Percentiles rank a stretch among this genome's conserved stretches.
These are phyloP conservation scores for Pelargonium cotyledonis DNA, from an alignment of 441 rosid genomes.

Conservation along the genomic window DNA sequence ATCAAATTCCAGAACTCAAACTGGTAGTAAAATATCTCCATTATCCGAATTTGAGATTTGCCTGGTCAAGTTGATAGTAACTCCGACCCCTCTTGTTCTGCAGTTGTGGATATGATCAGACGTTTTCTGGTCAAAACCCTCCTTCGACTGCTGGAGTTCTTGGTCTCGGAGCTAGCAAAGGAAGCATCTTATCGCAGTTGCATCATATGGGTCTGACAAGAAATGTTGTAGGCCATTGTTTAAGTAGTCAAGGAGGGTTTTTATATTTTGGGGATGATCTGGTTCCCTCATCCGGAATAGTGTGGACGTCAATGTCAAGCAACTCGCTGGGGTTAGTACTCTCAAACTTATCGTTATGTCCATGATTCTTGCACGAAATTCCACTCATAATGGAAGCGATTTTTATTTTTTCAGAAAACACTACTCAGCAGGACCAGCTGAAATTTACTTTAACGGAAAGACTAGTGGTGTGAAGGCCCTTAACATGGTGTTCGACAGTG, in stretches of 20 bases:
- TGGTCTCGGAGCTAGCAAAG: slow-evolving; percentile 57
- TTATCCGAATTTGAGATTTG: no score
- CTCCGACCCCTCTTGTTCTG: slow-evolving; percentile 5
- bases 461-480: slow-evolving; percentile 44
- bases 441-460: slow-evolving; percentile 36
- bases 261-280: slow-evolving; percentile 52
- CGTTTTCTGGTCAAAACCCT: slow-evolving; percentile 27
- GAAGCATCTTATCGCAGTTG: slow-evolving; percentile 46
- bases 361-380: neutral
- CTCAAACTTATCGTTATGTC: neutral
- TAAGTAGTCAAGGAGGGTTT: slow-evolving; percentile 53
- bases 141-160: slow-evolving; percentile 55
- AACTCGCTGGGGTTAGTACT: slow-evolving; percentile 30
- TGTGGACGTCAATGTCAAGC: slow-evolving; percentile 42
- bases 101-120: slow-evolving; percentile 53
- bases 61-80: no score
- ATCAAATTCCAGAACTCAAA: no score
- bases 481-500: slow-evolving; percentile 48
- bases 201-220: slow-evolving; percentile 27
- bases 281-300: slow-evolving; percentile 39
- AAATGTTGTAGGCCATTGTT: slow-evolving; percentile 52
- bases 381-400: slow-evolving; percentile 1
- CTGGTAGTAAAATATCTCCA: no score
- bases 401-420: slow-evolving; percentile 38
- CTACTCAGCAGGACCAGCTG: slow-evolving; percentile 49